These are phyloP conservation scores for Irpex sp. DNA, from an alignment of 1,284 basidiomycete species.

Conservation along the genomic window DNA sequence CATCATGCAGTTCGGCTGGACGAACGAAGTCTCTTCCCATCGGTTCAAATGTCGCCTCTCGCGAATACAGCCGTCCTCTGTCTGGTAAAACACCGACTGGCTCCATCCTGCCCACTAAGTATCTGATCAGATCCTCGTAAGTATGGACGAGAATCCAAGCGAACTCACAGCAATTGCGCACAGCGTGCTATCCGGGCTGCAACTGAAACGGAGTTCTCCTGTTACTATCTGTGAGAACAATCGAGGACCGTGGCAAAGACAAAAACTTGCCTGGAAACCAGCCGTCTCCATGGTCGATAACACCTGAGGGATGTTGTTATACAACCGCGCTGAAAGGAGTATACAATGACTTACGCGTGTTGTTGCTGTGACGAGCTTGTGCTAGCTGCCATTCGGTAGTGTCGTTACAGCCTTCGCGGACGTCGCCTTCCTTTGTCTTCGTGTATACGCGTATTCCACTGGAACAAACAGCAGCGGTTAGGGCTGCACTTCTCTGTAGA, in stretches of 20 bases:
- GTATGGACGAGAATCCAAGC: background rate
- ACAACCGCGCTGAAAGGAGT: background rate
- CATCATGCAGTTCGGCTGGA: background rate
- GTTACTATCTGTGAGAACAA: background rate
- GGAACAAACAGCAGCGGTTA: background rate
- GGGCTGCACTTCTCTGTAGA: conserved; percentile 5
- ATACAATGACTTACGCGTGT: background rate
- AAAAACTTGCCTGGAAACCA: background rate
- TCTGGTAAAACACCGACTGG: conserved; percentile 7
- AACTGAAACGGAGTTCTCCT: conserved; percentile 6
- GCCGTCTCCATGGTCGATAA: background rate
- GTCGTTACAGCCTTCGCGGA: conserved; percentile 9
- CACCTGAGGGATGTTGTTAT: background rate
- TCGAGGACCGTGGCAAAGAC: background rate
- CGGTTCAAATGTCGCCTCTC: background rate
- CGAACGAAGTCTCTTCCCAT: conserved; percentile 5
- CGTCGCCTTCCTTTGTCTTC: conserved; percentile 9
- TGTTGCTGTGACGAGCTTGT: background rate
- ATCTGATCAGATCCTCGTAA: background rate
- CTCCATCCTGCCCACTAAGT: conserved; percentile 6
- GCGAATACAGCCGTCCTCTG: conserved; percentile 2
- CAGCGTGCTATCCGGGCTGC: conserved; percentile 6
- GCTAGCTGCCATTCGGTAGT: background rate
- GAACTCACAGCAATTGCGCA: conserved; percentile 7
- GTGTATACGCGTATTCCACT: conserved; percentile 8